These are phyloP conservation scores for Escovopsis sp. DNA, from an alignment of 2,329 filamentous ascomycete species.

Conservation along the genomic window DNA sequence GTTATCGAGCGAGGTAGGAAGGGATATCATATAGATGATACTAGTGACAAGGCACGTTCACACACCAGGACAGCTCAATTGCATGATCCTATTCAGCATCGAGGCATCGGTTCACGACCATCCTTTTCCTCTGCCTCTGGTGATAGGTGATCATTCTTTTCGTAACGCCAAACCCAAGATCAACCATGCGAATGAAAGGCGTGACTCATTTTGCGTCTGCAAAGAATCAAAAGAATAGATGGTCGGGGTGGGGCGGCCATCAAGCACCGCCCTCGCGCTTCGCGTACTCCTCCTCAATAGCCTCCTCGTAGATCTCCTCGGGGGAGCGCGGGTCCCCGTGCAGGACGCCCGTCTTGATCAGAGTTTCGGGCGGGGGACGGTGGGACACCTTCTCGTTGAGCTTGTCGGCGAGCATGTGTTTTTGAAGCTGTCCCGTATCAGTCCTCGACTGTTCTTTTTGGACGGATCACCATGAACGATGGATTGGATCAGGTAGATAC, in stretches of 20 bases:
- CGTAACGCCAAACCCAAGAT: too few species aligned
- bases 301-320: conserved; percentile 42
- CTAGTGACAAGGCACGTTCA: too few species aligned
- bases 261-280: conserved; percentile 47
- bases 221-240: background rate
- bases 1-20: too few species aligned
- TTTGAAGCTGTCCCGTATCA: conserved; percentile 53
- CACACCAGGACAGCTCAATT: too few species aligned
- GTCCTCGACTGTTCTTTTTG: too few species aligned
- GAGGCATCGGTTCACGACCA: too few species aligned
- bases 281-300: conserved; percentile 48
- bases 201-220: background rate
- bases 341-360: conserved; percentile 69
- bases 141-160: too few species aligned
- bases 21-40: too few species aligned
- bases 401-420: conserved; percentile 73
- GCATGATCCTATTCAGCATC: too few species aligned
- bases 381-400: conserved; percentile 76
- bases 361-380: conserved; percentile 58
- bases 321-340: conserved; percentile 48
- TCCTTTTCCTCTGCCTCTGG: too few species aligned
- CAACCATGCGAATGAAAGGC: too few species aligned
- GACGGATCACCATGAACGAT: background rate
- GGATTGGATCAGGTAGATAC: conserved; percentile 19
- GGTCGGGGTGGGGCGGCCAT: conserved; percentile 7